phyloP scores from a whole-genome alignment of 208 protist genomes.

The Balamuthia mandrillaris region DNA sequence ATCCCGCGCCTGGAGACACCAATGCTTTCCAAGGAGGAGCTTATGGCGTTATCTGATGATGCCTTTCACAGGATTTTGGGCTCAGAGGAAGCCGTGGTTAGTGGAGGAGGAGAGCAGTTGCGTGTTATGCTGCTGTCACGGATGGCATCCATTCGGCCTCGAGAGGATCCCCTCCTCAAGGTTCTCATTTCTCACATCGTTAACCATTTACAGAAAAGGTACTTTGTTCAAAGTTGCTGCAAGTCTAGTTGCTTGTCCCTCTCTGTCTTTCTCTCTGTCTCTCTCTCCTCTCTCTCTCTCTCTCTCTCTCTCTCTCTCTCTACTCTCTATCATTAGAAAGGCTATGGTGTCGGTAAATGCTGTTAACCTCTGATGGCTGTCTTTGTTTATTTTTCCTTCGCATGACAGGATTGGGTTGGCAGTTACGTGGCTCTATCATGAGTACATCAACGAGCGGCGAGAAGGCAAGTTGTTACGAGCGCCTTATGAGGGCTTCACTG shows the following conservation, averaged over 20 bases:
- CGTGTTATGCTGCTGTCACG: not conserved
- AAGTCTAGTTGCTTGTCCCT: not conserved
- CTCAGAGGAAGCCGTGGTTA: not conserved
- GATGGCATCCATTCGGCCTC: not conserved
- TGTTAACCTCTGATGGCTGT: no score
- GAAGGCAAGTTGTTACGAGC: no score
- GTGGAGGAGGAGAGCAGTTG: not conserved
- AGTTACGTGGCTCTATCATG: no score
- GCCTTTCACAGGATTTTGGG: not conserved
- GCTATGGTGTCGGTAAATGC: not conserved
- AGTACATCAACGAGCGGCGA: no score
- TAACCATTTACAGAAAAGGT: not conserved
- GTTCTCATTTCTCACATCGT: not conserved
- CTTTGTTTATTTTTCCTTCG: no score
- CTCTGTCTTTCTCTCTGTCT: not conserved
- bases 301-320: not conserved
- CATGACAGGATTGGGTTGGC: no score
- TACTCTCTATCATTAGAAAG: not conserved
- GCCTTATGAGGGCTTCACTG: no score
- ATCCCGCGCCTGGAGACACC: not conserved
- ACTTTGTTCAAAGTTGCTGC: not conserved
- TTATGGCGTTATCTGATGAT: not conserved
- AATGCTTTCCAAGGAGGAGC: not conserved
- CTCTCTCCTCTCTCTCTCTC: not conserved
- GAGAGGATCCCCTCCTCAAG: not conserved